Evolutionary conservation across 208 protist species (phyloP).

Genomic region (Spongospora subterranea): DNA sequence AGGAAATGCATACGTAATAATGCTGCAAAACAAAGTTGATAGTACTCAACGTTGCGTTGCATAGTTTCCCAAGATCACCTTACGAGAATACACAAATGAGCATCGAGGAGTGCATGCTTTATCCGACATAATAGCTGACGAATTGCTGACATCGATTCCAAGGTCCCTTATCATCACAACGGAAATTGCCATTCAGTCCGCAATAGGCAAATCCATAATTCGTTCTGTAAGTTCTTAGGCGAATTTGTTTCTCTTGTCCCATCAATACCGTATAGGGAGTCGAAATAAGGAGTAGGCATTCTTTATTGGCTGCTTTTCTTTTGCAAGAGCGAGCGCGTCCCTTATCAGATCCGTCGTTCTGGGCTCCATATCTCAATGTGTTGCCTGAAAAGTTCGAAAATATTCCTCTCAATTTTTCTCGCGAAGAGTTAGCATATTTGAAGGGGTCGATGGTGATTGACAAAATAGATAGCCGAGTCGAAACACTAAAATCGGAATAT

Average conservation of each 20-base stretch:
- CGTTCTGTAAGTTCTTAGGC: slow-evolving; percentile 7
- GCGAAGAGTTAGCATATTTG: slow-evolving; percentile 45
- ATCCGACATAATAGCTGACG: background rate
- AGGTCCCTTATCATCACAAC: slow-evolving; percentile 36
- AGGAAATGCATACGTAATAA: background rate
- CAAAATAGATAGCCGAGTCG: slow-evolving; percentile 51
- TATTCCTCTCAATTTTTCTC: slow-evolving; percentile 49
- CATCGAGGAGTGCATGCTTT: background rate
- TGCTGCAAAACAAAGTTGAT: background rate
- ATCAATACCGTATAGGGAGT: slow-evolving; percentile 28
- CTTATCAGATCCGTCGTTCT: background rate
- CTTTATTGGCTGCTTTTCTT: slow-evolving; percentile 51
- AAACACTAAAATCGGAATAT: slow-evolving; percentile 33
- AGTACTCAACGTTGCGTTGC: background rate
- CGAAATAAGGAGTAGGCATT: slow-evolving; percentile 36
- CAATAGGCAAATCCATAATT: background rate
- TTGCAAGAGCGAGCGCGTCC: background rate
- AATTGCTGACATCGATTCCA: slow-evolving; percentile 13
- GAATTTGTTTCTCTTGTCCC: background rate
- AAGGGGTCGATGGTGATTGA: slow-evolving; percentile 57
- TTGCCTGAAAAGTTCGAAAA: slow-evolving; percentile 51
- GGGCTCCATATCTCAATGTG: slow-evolving; percentile 36
- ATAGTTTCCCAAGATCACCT: slow-evolving; percentile 21
- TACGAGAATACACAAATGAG: slow-evolving; percentile 22
- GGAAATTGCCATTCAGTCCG: slow-evolving; percentile 22